phyloP scores from a whole-genome alignment of 192 early-diverging fungal species.

The Mortierella claussenii region DNA sequence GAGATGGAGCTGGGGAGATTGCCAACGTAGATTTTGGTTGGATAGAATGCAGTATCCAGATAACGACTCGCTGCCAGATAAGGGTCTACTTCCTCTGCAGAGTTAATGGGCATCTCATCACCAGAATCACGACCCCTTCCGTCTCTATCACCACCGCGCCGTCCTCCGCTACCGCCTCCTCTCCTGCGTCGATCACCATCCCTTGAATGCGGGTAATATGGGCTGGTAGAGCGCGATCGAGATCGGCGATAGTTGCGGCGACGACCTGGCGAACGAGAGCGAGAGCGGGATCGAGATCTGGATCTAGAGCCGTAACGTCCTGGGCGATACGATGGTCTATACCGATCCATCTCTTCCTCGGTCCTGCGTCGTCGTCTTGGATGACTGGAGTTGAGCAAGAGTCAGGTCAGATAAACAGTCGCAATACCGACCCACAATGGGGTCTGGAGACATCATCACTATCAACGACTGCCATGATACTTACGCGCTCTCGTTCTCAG shows the following conservation, averaged over 20 bases:
- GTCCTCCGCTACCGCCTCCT: constrained; percentile 13
- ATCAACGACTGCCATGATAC: no score
- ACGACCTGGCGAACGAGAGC: constrained; percentile 25
- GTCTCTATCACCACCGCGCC: constrained; percentile 27
- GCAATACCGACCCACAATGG: no score
- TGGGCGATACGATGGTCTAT: constrained; percentile 12
- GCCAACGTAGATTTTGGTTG: constrained; percentile 63
- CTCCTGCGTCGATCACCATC: constrained; percentile 27
- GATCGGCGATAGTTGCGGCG: constrained; percentile 31
- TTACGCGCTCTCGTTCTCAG: constrained; percentile 28
- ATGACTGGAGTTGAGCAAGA: constrained; percentile 1
- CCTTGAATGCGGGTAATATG: constrained; percentile 30
- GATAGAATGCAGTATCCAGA: constrained; percentile 63
- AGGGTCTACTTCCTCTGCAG: constrained; percentile 34
- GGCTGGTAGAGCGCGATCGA: constrained; percentile 40
- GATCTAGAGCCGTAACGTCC: constrained; percentile 22
- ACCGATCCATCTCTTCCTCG: constrained; percentile 17
- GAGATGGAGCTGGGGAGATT: constrained; percentile 51
- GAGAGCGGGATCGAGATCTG: constrained; percentile 27
- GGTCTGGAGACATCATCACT: no score
- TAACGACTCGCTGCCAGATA: constrained; percentile 60
- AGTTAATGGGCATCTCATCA: constrained; percentile 23
- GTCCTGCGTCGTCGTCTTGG: constrained; percentile 31
- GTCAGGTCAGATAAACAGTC: constrained; percentile 2
- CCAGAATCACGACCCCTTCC: constrained; percentile 28